phyloP scores from a whole-genome alignment of 345 rosid species.

The Kandelia obovata region DNA sequence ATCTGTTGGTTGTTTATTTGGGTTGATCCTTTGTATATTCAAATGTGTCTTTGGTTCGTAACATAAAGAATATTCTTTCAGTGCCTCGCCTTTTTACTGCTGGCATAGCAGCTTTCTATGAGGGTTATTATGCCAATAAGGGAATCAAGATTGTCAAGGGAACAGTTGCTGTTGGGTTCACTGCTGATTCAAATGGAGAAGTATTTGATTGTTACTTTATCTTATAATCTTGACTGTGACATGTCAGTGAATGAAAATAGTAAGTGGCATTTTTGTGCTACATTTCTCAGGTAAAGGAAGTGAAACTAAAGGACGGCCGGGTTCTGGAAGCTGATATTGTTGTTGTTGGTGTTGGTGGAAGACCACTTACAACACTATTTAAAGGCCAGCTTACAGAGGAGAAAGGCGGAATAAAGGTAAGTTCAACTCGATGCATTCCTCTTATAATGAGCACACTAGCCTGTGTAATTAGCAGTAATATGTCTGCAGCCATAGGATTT shows the following conservation, averaged over 20 bases:
- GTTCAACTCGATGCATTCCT: constrained; percentile 14
- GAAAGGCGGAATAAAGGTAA: constrained; percentile 91
- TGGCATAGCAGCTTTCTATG: constrained; percentile 90
- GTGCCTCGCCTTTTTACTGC: constrained; percentile 99
- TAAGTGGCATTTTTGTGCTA: neutral
- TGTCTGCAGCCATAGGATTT: too few species aligned
- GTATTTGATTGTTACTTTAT: constrained; percentile 25
- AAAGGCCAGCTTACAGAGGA: constrained; percentile 94
- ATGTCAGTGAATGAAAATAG: neutral
- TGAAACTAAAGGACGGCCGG: constrained; percentile 84
- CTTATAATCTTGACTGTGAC: neutral
- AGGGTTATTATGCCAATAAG: constrained; percentile 78
- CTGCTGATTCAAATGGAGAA: constrained; percentile 74
- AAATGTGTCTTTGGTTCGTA: constrained; percentile 3
- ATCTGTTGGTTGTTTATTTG: constrained; percentile 1
- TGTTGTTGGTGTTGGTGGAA: constrained; percentile 96
- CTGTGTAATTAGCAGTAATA: too few species aligned
- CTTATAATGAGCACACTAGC: neutral
- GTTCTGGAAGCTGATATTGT: constrained; percentile 92
- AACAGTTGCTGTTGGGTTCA: constrained; percentile 91
- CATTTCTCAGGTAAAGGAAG: constrained; percentile 75
- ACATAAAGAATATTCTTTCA: constrained; percentile 31
- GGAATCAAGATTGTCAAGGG: constrained; percentile 88
- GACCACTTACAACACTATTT: constrained; percentile 70
- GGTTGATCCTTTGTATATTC: neutral